Evolutionary conservation across 257 asterid genomes (phyloP).

Genomic region (Solanum piurae): DNA sequence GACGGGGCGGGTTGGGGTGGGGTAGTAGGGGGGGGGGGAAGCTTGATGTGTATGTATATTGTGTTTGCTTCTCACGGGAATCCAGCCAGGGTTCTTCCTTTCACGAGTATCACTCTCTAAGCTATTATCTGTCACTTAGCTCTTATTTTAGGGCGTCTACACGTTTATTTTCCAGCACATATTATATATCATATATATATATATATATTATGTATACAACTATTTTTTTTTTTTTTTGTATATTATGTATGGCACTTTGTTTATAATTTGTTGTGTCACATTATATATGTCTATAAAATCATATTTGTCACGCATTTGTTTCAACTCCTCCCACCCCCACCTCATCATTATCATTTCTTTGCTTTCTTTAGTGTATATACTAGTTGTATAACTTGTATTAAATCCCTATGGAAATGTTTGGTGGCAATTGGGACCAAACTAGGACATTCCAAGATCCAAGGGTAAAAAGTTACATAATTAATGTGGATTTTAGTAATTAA

Average conservation of each 20-base stretch:
- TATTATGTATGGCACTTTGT: neutral
- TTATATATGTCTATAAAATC: neutral
- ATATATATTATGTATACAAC: neutral
- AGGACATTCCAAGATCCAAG: neutral
- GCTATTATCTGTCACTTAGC: neutral
- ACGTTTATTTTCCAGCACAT: constrained; percentile 13
- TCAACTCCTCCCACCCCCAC: neutral
- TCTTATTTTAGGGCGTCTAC: constrained; percentile 8
- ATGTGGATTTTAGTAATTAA: neutral
- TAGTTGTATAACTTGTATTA: neutral
- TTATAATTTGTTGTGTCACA: neutral
- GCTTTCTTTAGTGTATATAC: neutral
- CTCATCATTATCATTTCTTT: neutral
- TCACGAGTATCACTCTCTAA: constrained; percentile 22
- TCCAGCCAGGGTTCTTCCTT: constrained; percentile 4
- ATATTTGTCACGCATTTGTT: neutral
- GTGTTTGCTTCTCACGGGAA: constrained; percentile 21
- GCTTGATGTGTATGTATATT: constrained; percentile 11
- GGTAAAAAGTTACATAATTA: neutral
- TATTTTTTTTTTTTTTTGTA: too few relatives aligned
- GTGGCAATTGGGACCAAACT: neutral
- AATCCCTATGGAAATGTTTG: neutral
- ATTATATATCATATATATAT: neutral
- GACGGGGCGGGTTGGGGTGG: neutral
- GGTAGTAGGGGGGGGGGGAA: neutral